Percentiles rank a stretch among this genome's conserved stretches.
Conservation (phyloP, 2,329 filamentous ascomycete species). For the Fusarium pseudocircinatum region DNA sequence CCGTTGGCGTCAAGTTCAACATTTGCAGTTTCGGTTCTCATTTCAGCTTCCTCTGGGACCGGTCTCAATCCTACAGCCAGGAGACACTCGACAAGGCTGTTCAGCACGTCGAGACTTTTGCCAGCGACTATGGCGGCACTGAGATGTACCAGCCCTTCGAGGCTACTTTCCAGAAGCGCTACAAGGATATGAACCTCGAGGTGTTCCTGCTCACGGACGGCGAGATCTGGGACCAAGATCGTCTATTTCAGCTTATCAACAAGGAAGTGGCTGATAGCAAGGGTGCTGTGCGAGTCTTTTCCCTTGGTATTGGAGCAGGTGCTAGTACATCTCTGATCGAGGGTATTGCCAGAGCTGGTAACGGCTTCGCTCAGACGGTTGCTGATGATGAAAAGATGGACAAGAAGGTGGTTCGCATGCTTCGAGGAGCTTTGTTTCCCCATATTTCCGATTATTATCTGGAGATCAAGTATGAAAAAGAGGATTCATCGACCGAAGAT, state of each 20-base stretch:
- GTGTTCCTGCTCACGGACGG: constrained; percentile 67
- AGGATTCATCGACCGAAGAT: constrained; percentile 47
- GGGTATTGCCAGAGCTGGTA: constrained; percentile 63
- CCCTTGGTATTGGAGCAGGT: constrained; percentile 61
- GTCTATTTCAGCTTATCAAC: constrained; percentile 58
- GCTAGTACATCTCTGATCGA: constrained; percentile 65
- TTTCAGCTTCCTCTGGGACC: constrained; percentile 57
- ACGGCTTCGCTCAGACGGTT: constrained; percentile 71
- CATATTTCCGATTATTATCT: constrained; percentile 72
- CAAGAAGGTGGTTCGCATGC: constrained; percentile 76
- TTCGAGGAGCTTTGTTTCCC: constrained; percentile 74
- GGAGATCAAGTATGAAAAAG: constrained; percentile 66
- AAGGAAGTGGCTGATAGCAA: constrained; percentile 51
- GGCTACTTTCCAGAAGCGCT: constrained; percentile 54
- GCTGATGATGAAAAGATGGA: constrained; percentile 72
- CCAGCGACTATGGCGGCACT: constrained; percentile 62
- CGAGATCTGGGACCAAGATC: constrained; percentile 59
- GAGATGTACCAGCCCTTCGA: constrained; percentile 60
- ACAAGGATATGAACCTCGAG: constrained; percentile 60
- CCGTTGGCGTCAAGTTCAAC: constrained; percentile 73
- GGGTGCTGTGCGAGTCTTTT: constrained; percentile 61
- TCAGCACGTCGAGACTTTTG: constrained; percentile 53
- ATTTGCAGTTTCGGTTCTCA: constrained; percentile 72
- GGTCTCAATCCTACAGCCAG: constrained; percentile 58
- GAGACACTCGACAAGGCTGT: constrained; percentile 56